Evolutionary conservation across 2,329 filamentous ascomycete genomes (phyloP).

Genomic region (Aureobasidium vineae): DNA sequence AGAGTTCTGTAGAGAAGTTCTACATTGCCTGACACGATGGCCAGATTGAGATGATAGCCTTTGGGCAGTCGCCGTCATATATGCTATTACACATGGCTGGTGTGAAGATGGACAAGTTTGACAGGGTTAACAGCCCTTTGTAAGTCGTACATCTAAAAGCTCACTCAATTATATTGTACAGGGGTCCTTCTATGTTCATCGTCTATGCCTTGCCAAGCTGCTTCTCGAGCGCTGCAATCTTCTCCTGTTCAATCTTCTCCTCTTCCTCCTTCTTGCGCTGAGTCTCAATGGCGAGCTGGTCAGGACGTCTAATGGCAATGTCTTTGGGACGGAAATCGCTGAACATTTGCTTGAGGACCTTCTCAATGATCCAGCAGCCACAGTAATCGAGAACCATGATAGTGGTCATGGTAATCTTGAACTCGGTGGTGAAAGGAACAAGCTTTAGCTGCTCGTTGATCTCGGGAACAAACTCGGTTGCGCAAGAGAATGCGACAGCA

Average conservation of each 20-base stretch:
- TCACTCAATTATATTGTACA: conserved; percentile 4
- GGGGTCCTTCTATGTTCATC: neutral
- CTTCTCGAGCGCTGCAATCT: conserved; percentile 33
- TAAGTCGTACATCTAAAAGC: neutral
- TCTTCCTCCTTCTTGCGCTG: conserved; percentile 59
- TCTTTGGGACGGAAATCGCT: conserved; percentile 92
- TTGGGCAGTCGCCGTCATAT: too few species aligned
- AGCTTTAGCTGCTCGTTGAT: conserved; percentile 91
- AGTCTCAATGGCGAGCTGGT: conserved; percentile 78
- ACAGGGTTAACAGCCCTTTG: neutral
- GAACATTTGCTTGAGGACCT: conserved; percentile 78
- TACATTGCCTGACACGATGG: too few species aligned
- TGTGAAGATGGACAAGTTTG: neutral
- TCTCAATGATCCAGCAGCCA: conserved; percentile 84
- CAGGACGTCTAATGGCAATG: conserved; percentile 80
- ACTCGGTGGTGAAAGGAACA: conserved; percentile 83
- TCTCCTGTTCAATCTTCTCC: conserved; percentile 43
- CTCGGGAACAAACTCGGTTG: conserved; percentile 92
- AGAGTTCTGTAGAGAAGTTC: too few species aligned
- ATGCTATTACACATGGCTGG: too few species aligned
- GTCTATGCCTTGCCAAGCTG: conserved; percentile 36
- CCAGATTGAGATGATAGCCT: too few species aligned
- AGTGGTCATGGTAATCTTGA: conserved; percentile 79
- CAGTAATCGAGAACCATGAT: conserved; percentile 87
- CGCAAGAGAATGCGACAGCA: conserved; percentile 87